These are phyloP conservation scores for Cryptococcus hybrid DNA, from an alignment of 1,284 basidiomycete species.

Conservation along the genomic window DNA sequence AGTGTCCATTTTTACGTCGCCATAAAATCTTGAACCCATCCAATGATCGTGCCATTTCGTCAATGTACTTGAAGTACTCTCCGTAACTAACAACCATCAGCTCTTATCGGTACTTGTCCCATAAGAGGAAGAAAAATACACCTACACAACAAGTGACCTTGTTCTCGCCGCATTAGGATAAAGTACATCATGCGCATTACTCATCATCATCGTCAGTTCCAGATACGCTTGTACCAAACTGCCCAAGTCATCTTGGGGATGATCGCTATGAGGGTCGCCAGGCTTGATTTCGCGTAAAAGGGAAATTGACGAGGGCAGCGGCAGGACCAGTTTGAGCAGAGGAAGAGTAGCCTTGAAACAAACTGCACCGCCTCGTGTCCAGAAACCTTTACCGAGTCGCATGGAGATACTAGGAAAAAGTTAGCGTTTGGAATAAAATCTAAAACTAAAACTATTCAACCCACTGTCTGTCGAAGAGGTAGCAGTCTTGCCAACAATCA, in stretches of 20 bases:
- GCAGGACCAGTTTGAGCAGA: constrained; percentile 46
- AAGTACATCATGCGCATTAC: constrained; percentile 49
- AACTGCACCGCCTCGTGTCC: constrained; percentile 48
- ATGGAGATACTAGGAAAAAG: constrained; percentile 28
- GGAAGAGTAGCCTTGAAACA: constrained; percentile 50
- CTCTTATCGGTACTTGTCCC: not conserved
- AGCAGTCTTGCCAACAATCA: constrained; percentile 34
- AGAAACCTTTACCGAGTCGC: constrained; percentile 49
- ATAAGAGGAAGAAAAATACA: not conserved
- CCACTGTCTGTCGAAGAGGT: constrained; percentile 45
- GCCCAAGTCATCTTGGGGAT: constrained; percentile 42
- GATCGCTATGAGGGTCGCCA: constrained; percentile 6
- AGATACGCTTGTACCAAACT: constrained; percentile 47
- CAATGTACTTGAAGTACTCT: constrained; percentile 49
- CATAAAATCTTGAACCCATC: constrained; percentile 48
- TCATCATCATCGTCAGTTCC: constrained; percentile 50
- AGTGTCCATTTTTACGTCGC: constrained; percentile 41
- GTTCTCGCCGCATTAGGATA: constrained; percentile 47
- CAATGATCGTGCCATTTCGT: constrained; percentile 44
- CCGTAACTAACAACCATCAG: constrained; percentile 24
- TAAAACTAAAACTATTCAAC: constrained; percentile 16
- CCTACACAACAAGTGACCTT: constrained; percentile 41
- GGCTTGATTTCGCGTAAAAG: constrained; percentile 35
- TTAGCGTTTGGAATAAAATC: not conserved
- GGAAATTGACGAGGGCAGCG: constrained; percentile 44